Evolutionary conservation across 1,284 basidiomycete genomes (phyloP), one percentile per base, ranked within the genome.

Genomic region (Fomitopsis palustris): DNA sequence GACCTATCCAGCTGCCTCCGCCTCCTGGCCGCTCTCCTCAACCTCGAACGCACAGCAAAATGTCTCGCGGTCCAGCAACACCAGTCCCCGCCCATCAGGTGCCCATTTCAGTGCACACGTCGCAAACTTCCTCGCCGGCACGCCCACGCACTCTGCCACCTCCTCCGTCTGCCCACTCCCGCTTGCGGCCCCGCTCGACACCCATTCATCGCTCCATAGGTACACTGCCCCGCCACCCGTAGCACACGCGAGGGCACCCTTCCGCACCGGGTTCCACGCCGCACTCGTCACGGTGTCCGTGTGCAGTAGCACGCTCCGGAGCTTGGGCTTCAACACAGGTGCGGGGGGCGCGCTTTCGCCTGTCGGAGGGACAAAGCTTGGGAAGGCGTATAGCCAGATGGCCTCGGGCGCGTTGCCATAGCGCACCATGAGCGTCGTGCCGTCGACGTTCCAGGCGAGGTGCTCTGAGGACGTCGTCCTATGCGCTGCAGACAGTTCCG

Each of bases 1-100:
- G 5, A 39, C 42, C 23, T 23, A 43, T 14, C 42, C 42, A 23
- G 42, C 19, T 2, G 19, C 49, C 1, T 31, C n/a, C 17, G n/a
- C 31, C 10, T 23, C 49, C 33, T 7, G 72, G 9, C 64, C 77
- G 41, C 76, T 79, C 57, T 85, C 85, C 64, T 84, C 80, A 4
- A 91, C 90, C 68, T 92, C 90, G 62, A 92, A 93, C 7, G 90
- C 90, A 70, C 92, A 93, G 67, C 91, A 93, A 67, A 93, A 94
- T 45, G 81, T 81, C 47, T 90, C 86, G 65, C 82, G 86, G 62
- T 90, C 89, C 55, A 92, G 58, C 53, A 94, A 68, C 8, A 88
- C 72, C 56, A 93, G 72, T 3, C 90, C 90, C 64, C 90, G 90
- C 12, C 92, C 92, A 67, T 94, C 92, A 10, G 88, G 88, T n/a